These are phyloP conservation scores for Mycena chlorophos DNA, from an alignment of 768 basidiomycete species.

Conservation along the genomic window DNA sequence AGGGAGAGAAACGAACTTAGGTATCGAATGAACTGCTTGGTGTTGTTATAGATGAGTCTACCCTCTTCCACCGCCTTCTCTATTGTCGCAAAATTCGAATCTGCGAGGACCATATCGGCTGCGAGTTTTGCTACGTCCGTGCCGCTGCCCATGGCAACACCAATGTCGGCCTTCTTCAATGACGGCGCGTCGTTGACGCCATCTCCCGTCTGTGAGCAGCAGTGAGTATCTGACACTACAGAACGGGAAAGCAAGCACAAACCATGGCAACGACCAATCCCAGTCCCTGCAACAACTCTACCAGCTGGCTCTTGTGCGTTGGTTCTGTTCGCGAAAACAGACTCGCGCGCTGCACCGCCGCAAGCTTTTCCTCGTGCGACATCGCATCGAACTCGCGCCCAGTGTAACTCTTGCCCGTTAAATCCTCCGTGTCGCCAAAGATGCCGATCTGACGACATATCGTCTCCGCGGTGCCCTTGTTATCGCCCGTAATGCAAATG, in stretches of 20 bases:
- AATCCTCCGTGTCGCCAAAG: conserved; percentile 81
- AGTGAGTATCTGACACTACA: conserved; percentile 1
- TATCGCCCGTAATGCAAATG: conserved; percentile 97
- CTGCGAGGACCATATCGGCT: conserved; percentile 96
- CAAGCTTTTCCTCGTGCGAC: conserved; percentile 75
- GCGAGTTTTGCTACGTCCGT: conserved; percentile 98
- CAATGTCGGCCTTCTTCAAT: conserved; percentile 95
- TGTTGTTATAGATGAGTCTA: conserved; percentile 97
- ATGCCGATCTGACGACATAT: conserved; percentile 97
- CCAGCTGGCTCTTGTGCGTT: conserved; percentile 90
- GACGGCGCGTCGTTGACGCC: conserved; percentile 99
- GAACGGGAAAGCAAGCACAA: conserved; percentile 14
- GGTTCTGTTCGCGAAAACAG: conserved; percentile 95
- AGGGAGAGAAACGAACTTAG: conserved; percentile 62
- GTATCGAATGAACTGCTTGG: conserved; percentile 99
- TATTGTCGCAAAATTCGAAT: conserved; percentile 97
- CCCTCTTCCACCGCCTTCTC: conserved; percentile 97
- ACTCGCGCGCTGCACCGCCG: conserved; percentile 83
- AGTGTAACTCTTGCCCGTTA: conserved; percentile 95
- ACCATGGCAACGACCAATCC: conserved; percentile 97
- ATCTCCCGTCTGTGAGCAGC: conserved; percentile 75
- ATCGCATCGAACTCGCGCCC: conserved; percentile 88
- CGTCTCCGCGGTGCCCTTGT: conserved; percentile 96
- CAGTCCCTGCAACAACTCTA: conserved; percentile 88
- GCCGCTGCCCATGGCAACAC: conserved; percentile 98